phyloP scores from a whole-genome alignment of 305 asterid genomes.

The Caryopteris hybrid region DNA sequence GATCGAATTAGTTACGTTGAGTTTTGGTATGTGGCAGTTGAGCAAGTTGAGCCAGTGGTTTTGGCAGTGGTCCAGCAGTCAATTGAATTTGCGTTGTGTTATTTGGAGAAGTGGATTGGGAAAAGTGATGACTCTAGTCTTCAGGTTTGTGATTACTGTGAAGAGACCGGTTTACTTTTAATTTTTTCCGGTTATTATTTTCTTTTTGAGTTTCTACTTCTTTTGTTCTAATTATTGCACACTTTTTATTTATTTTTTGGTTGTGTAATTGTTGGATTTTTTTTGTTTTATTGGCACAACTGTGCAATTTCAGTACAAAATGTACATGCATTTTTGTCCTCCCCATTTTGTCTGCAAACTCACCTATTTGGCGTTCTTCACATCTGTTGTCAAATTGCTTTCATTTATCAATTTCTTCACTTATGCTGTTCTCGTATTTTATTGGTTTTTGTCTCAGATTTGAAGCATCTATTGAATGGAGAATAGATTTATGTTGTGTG shows the following conservation, averaged over 20 bases:
- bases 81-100: slow-evolving; percentile 76
- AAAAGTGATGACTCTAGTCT: slow-evolving; percentile 64
- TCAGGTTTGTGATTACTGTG: slow-evolving; percentile 52
- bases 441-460: background rate
- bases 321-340: background rate
- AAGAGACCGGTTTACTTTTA: background rate
- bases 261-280: background rate
- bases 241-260: background rate
- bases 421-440: background rate
- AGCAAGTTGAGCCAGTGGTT: slow-evolving; percentile 72
- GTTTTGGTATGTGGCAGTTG: slow-evolving; percentile 53
- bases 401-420: background rate
- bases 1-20: slow-evolving; percentile 14
- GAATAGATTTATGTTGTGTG: background rate
- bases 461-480: slow-evolving; percentile 3
- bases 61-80: slow-evolving; percentile 74
- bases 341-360: background rate
- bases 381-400: background rate
- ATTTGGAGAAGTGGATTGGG: slow-evolving; percentile 63
- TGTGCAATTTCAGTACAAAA: background rate
- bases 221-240: background rate
- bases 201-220: slow-evolving; percentile 1
- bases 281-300: background rate
- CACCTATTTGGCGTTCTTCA: background rate
- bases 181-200: background rate